Evolutionary conservation across 371 early-diverging fungal genomes (phyloP).

Genomic region (Encephalitozoon cuniculi): DNA sequence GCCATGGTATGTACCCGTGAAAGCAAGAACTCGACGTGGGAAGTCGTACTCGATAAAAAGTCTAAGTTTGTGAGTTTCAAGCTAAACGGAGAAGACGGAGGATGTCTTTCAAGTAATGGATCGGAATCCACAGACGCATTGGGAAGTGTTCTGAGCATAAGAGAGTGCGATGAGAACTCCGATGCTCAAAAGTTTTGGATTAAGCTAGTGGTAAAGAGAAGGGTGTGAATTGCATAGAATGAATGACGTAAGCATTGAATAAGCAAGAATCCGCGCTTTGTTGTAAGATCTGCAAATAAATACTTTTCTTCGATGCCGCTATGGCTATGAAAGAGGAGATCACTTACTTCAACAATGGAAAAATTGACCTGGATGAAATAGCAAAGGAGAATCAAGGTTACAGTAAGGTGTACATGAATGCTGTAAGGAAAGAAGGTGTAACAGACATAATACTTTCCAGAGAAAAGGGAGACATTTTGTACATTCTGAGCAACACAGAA

Average conservation of each 20-base stretch:
- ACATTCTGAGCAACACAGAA: slow-evolving; percentile 8
- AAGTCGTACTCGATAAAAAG: not conserved
- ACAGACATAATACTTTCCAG: slow-evolving; percentile 12
- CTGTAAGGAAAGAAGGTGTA: not conserved
- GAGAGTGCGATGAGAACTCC: not conserved
- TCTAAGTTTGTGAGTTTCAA: not conserved
- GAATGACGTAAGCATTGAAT: not conserved
- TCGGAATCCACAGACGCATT: too few relatives aligned
- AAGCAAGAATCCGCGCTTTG: not conserved
- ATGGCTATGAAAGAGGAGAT: not conserved
- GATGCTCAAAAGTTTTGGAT: not conserved
- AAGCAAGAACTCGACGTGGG: not conserved
- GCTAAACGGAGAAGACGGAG: not conserved
- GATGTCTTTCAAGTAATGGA: not conserved
- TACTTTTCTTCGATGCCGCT: not conserved
- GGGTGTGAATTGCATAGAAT: not conserved
- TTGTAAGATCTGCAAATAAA: not conserved
- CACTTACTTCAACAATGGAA: not conserved
- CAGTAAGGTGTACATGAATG: slow-evolving; percentile 6
- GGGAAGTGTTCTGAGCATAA: not conserved
- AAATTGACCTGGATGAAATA: not conserved
- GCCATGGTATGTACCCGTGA: not conserved
- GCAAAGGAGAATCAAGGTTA: not conserved
- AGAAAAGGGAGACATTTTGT: slow-evolving; percentile 5
- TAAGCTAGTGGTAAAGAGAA: not conserved